Base-by-base conservation (phyloP, 164 flowering plant species). In the Magnolia changhungtana region DNA sequence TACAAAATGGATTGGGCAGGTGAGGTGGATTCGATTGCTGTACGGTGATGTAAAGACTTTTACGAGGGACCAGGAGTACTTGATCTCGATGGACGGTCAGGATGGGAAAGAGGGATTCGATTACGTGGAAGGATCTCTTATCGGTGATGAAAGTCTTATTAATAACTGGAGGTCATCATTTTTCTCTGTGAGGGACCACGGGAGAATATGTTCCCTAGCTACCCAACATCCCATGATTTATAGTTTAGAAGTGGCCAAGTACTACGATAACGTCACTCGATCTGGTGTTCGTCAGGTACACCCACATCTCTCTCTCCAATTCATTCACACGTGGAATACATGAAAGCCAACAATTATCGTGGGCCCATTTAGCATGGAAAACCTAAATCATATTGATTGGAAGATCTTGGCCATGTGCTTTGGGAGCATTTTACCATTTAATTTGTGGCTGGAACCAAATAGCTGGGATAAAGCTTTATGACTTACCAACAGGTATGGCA, bases 211-310 rank as follows among this genome's bases (percentile, higher is more conserved):
- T 52, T 81, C 93, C n/a, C 63, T 89, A 13, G 82, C 85, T 23
- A 58, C 85, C 13, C 58, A 81, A 29, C 79, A 86, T 55, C 82
- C 82, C 68, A 81, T 91, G 37, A 64, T 94, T 67, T 94, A 92
- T 79, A 87, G 88, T 83, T 80, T 94, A 4, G 98, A 94, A 84
- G 82, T 89, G 0, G 93, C 84, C 77, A 93, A 91, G 76, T 84
- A 91, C 64, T 95, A 92, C 67, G 82, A 85, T 75, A 58, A 49
- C 21, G 77, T 81, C 14, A 55, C 66, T 5, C 16, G 79, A 19
- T 72, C 79, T 1, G 20, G 11, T 72, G 74, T 90, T 4, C 81
- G 88, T 72, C 52, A 88, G 90, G 95, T 90, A 81, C 55, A 7
- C 29, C 23, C 59, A 24, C 1, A 50, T 37, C 45, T 37, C 45